Base-by-base conservation (phyloP, 139 green algal genomes). In the Chlorella sp. region DNA sequence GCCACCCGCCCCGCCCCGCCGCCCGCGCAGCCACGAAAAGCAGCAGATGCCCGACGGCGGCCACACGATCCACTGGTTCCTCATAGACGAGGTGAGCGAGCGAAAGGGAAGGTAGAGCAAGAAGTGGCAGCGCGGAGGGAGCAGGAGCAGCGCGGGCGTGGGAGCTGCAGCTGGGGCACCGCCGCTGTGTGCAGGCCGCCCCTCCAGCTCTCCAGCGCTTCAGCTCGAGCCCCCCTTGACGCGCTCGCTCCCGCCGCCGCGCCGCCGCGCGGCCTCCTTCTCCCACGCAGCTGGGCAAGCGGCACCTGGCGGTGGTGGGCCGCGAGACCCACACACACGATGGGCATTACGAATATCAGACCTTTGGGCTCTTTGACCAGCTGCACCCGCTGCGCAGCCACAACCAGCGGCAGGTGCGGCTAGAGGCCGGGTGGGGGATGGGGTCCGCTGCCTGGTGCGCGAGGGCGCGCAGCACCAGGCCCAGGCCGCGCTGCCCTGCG, bases 321-420 rank as follows among this genome's bases (percentile, higher is more conserved):
- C 77, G 86, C 72, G 86, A 90, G 67, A 80, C 84, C 46, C 83
- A 89, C 14, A 85, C 80, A 40, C 59, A 80, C 19, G 86, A 90
- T 40, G 86, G 86, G 25, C 86, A 90, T 73, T 90, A 90, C 77
- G 56, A 62, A 53, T 90, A 89, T 63, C 33, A 31, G 29, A 86
- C 81, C 0, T 48, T 70, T 33, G 74, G 63, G 29, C 35, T 77
- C 17, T 83, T 86, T 33, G 58, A 82, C 40, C 45, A 60, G 40
- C 29, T 35, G 3, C 31, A 60, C 55, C 80, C 75, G 15, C 67
- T 85, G 41, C 14, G 61, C 2, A 42, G 33, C 23, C 23, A 67
- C 43, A 82, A 82, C 53, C 76, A 82, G 50, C 21, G 31, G 31
- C 68, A 76, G 41, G 79, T 81, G 73, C 19, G 71, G 53, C 33